phyloP scores from a whole-genome alignment of 106 monocot genomes.

The Iris macrosiphon region DNA sequence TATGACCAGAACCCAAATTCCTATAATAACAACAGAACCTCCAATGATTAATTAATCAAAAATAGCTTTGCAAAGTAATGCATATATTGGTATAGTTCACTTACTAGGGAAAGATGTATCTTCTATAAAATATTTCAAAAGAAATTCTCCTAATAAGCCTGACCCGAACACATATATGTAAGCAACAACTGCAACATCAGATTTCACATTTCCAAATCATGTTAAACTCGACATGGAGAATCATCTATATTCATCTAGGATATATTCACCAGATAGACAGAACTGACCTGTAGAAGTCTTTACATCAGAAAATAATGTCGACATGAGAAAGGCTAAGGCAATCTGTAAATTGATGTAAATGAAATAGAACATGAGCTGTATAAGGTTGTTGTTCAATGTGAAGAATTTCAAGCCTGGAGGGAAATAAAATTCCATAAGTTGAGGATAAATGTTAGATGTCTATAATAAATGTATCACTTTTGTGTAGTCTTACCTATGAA shows the following conservation, averaged over 20 bases:
- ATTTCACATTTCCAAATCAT: background rate
- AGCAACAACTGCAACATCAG: conserved; percentile 36
- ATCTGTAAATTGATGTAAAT: conserved; percentile 39
- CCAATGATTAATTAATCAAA: background rate
- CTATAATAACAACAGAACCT: conserved; percentile 17
- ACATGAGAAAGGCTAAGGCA: conserved; percentile 19
- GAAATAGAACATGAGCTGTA: conserved; percentile 40
- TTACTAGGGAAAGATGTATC: conserved; percentile 44
- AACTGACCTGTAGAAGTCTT: conserved; percentile 27
- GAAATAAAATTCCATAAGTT: background rate
- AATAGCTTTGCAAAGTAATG: too few relatives aligned
- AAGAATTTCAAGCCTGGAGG: conserved; percentile 32
- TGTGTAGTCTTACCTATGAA: conserved; percentile 24
- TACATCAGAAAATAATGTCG: conserved; percentile 30
- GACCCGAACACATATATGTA: conserved; percentile 56
- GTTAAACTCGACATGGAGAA: background rate
- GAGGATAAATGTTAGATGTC: background rate
- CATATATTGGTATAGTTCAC: too few relatives aligned
- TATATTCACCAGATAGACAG: too few relatives aligned
- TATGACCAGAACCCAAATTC: conserved; percentile 48
- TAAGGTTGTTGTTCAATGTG: conserved; percentile 22
- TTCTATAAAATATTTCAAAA: conserved; percentile 34
- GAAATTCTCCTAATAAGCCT: conserved; percentile 37
- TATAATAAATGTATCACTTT: too few relatives aligned
- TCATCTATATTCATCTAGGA: too few relatives aligned